phyloP scores from a whole-genome alignment of 805 yeast genomes.

The Debaryomyces prosopidis region DNA sequence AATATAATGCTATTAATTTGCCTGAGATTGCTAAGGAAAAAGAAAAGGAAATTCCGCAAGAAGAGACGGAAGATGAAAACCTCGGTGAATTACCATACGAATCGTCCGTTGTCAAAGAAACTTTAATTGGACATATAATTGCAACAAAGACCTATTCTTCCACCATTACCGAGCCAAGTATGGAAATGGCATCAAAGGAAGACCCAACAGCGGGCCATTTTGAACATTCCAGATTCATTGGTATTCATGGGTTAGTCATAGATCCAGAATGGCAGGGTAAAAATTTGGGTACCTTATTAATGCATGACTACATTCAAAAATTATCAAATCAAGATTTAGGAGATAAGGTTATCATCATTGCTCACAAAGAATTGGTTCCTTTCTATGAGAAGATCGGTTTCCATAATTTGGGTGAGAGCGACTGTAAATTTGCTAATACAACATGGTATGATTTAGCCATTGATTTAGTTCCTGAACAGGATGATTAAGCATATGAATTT shows the following conservation, averaged over 20 bases:
- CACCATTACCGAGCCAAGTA: constrained; percentile 54
- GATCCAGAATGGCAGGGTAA: constrained; percentile 77
- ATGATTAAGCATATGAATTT: constrained; percentile 19
- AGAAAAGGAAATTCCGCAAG: constrained; percentile 19
- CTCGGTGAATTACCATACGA: constrained; percentile 43
- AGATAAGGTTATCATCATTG: constrained; percentile 69
- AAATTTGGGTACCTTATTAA: constrained; percentile 77
- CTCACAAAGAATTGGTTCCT: constrained; percentile 65
- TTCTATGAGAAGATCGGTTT: constrained; percentile 87
- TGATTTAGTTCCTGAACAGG: constrained; percentile 46
- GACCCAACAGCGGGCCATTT: constrained; percentile 57
- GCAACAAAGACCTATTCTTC: constrained; percentile 67
- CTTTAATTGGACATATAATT: constrained; percentile 75
- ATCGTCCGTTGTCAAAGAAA: constrained; percentile 57
- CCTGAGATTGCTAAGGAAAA: constrained; percentile 39
- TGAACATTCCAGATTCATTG: constrained; percentile 73
- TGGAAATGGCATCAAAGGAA: constrained; percentile 54
- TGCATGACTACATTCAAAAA: constrained; percentile 90
- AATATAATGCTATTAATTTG: constrained; percentile 42
- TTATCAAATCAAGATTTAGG: constrained; percentile 86
- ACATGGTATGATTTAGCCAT: constrained; percentile 62
- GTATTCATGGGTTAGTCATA: constrained; percentile 79
- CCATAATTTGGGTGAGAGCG: constrained; percentile 63
- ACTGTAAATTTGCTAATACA: constrained; percentile 56
- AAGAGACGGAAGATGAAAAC: constrained; percentile 27